These are phyloP conservation scores for Apiospora malaysiana DNA, from an alignment of 2,329 filamentous ascomycete species.

Conservation along the genomic window DNA sequence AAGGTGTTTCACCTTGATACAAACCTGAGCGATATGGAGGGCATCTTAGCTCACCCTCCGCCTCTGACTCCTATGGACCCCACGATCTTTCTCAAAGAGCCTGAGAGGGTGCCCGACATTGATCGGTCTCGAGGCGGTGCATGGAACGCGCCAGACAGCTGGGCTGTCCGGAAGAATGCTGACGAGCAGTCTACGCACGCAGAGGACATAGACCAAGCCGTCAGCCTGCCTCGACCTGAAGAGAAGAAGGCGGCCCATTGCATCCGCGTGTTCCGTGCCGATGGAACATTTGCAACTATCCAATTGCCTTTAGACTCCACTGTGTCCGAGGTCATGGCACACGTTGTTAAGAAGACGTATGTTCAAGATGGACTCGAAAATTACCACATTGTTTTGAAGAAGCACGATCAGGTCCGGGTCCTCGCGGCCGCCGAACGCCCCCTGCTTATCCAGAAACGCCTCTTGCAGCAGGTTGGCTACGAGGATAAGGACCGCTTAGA, in stretches of 20 bases:
- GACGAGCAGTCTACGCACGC: constrained; percentile 66
- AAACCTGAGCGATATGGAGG: constrained; percentile 88
- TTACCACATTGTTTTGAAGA: constrained; percentile 94
- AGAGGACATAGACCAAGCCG: constrained; percentile 71
- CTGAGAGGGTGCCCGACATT: constrained; percentile 33
- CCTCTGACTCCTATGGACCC: constrained; percentile 75
- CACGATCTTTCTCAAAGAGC: constrained; percentile 46
- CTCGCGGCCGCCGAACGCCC: constrained; percentile 80
- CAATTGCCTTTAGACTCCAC: constrained; percentile 84
- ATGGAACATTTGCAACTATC: constrained; percentile 92
- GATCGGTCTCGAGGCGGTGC: constrained; percentile 55
- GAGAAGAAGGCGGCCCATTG: constrained; percentile 82
- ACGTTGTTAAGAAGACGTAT: constrained; percentile 93
- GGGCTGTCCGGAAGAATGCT: constrained; percentile 81
- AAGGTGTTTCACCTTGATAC: constrained; percentile 82
- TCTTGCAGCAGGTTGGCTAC: constrained; percentile 92
- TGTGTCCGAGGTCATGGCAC: constrained; percentile 84
- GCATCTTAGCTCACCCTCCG: constrained; percentile 76
- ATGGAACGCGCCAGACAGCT: constrained; percentile 96
- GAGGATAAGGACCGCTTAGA: constrained; percentile 85
- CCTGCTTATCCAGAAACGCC: constrained; percentile 86
- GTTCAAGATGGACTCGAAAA: constrained; percentile 89
- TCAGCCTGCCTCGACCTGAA: constrained; percentile 70
- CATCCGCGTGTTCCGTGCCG: constrained; percentile 92
- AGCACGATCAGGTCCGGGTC: constrained; percentile 87